Percentiles rank a stretch among this genome's conserved stretches.
Conservation (phyloP, 2,329 filamentous ascomycete genomes). For the Hysterium pulicare region DNA sequence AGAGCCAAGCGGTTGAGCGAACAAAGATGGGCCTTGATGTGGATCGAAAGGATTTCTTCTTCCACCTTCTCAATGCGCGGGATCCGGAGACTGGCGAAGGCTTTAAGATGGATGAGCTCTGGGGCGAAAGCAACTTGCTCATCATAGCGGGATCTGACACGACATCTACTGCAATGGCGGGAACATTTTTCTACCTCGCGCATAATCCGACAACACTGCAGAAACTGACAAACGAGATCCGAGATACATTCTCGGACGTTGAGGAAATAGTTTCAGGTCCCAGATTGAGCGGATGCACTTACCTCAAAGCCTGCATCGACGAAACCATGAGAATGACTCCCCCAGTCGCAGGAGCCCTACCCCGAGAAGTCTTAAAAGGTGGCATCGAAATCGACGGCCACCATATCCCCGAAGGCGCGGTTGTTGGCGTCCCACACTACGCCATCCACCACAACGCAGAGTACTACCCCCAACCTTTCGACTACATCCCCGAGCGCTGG, state of each 20-base stretch:
- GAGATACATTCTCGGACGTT: slow-evolving; percentile 29
- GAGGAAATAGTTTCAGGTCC: slow-evolving; percentile 38
- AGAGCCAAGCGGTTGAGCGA: slow-evolving; percentile 41
- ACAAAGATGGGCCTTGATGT: slow-evolving; percentile 40
- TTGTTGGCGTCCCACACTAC: slow-evolving; percentile 37
- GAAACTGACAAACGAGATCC: slow-evolving; percentile 32
- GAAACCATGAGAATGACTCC: slow-evolving; percentile 41
- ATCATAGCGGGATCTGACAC: slow-evolving; percentile 50
- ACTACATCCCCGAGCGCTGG: slow-evolving; percentile 39
- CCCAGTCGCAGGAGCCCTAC: slow-evolving; percentile 37
- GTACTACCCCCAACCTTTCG: slow-evolving; percentile 38
- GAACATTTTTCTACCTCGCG: slow-evolving; percentile 45
- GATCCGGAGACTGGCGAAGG: slow-evolving; percentile 46
- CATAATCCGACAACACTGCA: slow-evolving; percentile 35
- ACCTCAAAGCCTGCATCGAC: slow-evolving; percentile 39
- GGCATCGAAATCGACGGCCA: slow-evolving; percentile 37
- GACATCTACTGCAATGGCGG: slow-evolving; percentile 41
- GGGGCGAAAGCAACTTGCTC: slow-evolving; percentile 48
- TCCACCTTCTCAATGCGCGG: slow-evolving; percentile 46
- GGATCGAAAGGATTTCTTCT: slow-evolving; percentile 47
- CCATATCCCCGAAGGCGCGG: slow-evolving; percentile 33
- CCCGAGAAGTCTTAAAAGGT: slow-evolving; percentile 36
- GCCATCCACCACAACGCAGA: slow-evolving; percentile 37
- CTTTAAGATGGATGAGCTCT: slow-evolving; percentile 46
- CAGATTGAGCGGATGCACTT: slow-evolving; percentile 29